phyloP scores from a whole-genome alignment of 2,329 filamentous ascomycete genomes.

The Grosmannia serpens region DNA sequence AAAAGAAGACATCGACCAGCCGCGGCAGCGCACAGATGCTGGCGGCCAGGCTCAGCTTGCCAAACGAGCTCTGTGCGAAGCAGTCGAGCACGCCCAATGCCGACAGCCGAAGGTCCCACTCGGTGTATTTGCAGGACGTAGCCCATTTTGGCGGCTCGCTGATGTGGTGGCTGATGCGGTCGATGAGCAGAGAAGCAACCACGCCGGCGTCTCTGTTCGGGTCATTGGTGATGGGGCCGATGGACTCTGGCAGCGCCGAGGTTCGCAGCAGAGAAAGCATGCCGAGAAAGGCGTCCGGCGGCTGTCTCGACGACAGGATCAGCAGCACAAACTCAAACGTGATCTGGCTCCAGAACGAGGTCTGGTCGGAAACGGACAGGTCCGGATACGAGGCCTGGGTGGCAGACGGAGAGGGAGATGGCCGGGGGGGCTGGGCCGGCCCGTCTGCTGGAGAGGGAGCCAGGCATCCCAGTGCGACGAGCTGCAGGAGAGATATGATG shows the following conservation, averaged over 20 bases:
- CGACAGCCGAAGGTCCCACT: constrained; percentile 30
- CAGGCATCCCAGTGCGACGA: constrained; percentile 49
- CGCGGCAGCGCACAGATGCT: constrained; percentile 63
- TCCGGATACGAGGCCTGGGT: constrained; percentile 14
- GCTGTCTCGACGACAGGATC: constrained; percentile 56
- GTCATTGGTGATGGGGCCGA: constrained; percentile 49
- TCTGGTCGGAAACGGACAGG: constrained; percentile 18
- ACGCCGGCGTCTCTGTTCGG: constrained; percentile 29
- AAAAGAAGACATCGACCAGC: constrained; percentile 36
- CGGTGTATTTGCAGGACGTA: constrained; percentile 22
- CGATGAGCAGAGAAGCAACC: constrained; percentile 39
- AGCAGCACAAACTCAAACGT: constrained; percentile 55
- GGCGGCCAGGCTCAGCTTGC: constrained; percentile 51
- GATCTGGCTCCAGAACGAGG: constrained; percentile 56
- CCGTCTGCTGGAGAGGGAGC: constrained; percentile 15
- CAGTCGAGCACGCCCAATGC: constrained; percentile 43
- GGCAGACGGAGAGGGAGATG: background rate
- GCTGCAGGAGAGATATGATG: constrained; percentile 55
- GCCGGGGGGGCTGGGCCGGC: constrained; percentile 1
- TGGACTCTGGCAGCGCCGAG: constrained; percentile 49
- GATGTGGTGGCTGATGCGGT: constrained; percentile 51
- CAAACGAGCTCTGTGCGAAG: constrained; percentile 52
- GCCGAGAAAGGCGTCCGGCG: constrained; percentile 47
- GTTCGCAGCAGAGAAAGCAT: constrained; percentile 57
- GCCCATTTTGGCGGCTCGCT: constrained; percentile 40